Conservation (phyloP, 768 basidiomycete species). For the Suillus placidus region DNA sequence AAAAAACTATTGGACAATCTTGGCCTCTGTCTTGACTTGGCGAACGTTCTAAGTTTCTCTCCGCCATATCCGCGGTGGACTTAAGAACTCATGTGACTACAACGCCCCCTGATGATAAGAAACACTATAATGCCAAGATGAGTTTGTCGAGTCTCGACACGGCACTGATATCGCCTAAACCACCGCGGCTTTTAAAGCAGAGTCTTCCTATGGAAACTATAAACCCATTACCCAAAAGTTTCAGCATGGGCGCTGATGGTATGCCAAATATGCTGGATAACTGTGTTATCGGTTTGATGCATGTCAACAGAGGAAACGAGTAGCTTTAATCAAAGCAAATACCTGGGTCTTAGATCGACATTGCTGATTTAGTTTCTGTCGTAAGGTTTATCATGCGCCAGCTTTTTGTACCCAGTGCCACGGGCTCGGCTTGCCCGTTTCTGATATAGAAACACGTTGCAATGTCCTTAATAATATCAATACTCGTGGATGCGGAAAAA, state of each 20-base stretch:
- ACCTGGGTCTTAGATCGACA: not conserved
- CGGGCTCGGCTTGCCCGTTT: not conserved
- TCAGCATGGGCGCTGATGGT: conserved; percentile 56
- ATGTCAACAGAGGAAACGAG: not conserved
- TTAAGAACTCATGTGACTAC: conserved; percentile 39
- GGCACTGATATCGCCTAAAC: not conserved
- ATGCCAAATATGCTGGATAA: conserved; percentile 45
- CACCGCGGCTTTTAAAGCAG: conserved; percentile 71
- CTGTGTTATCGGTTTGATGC: conserved; percentile 17
- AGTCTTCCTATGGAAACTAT: conserved; percentile 80
- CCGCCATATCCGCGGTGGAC: conserved; percentile 48
- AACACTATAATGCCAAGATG: conserved; percentile 71
- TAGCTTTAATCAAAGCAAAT: not conserved
- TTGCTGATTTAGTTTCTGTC: not conserved
- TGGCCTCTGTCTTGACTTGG: conserved; percentile 19
- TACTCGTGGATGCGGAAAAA: no score
- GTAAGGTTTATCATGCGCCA: not conserved
- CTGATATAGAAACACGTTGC: not conserved
- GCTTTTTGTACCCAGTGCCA: not conserved
- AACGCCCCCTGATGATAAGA: conserved; percentile 58
- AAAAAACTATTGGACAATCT: conserved; percentile 78
- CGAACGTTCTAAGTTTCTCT: conserved; percentile 1
- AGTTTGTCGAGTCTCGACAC: conserved; percentile 50
- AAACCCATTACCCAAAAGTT: conserved; percentile 64
- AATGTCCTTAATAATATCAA: no score